phyloP scores from a whole-genome alignment of 345 rosid genomes.

The Lepidium didymum region DNA sequence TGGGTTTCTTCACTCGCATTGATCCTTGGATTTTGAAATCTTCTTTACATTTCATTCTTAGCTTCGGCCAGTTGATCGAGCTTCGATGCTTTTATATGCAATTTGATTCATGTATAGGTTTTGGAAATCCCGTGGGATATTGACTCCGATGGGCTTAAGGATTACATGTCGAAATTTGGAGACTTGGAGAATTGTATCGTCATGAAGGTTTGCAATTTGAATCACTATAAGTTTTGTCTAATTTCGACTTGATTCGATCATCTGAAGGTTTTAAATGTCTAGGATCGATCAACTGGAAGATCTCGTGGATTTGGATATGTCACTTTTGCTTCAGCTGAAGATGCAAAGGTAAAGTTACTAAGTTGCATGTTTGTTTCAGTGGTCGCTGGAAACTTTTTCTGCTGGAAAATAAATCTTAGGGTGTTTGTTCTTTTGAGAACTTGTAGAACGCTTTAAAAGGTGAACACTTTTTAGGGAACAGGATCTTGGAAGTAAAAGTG shows the following conservation, averaged over 20 bases:
- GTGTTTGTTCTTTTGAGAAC: neutral
- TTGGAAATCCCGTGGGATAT: constrained; percentile 98
- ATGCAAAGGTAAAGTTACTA: constrained; percentile 55
- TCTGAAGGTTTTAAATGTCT: constrained; percentile 7
- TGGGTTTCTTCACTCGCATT: neutral
- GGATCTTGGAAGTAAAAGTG: constrained; percentile 86
- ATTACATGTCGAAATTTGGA: constrained; percentile 89
- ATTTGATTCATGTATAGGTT: constrained; percentile 31
- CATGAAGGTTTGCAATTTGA: constrained; percentile 65
- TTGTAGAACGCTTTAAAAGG: constrained; percentile 60
- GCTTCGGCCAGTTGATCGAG: neutral
- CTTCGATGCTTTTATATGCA: neutral
- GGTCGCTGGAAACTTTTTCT: neutral
- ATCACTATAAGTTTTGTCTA: neutral
- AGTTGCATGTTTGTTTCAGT: neutral
- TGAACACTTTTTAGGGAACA: constrained; percentile 82
- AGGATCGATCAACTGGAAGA: constrained; percentile 92
- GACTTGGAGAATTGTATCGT: constrained; percentile 97
- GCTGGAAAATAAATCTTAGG: neutral
- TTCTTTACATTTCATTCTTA: neutral
- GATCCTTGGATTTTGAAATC: neutral
- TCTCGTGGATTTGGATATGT: constrained; percentile 99
- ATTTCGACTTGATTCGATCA: neutral
- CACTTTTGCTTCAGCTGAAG: constrained; percentile 67
- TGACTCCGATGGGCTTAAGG: constrained; percentile 83